These are phyloP conservation scores for Suillus hirtellus DNA, from an alignment of 768 basidiomycete genomes.

Conservation along the genomic window DNA sequence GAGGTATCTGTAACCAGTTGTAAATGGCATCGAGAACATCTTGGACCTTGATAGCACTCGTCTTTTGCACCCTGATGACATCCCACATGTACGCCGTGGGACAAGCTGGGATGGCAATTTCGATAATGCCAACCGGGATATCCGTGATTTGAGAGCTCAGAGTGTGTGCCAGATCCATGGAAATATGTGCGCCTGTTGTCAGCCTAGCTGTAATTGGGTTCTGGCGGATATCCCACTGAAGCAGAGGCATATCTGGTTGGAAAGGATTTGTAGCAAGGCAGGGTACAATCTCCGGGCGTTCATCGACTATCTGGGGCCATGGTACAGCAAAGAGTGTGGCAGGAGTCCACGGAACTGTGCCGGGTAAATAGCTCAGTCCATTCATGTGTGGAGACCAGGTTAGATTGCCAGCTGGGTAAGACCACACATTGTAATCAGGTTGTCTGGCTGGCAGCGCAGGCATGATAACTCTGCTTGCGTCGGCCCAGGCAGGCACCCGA, in stretches of 20 bases:
- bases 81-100: constrained; percentile 38
- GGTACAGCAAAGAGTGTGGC: constrained; percentile 31
- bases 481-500: background rate
- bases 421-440: constrained; percentile 27
- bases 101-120: constrained; percentile 26
- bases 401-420: constrained; percentile 25
- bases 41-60: constrained; percentile 46
- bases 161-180: constrained; percentile 24
- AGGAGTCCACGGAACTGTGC: constrained; percentile 23
- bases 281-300: constrained; percentile 28
- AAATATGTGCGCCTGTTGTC: constrained; percentile 29
- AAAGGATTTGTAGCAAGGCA: constrained; percentile 34
- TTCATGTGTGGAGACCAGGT: constrained; percentile 30
- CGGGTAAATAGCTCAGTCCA: constrained; percentile 8
- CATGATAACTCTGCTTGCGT: background rate
- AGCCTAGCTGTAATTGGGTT: constrained; percentile 33
- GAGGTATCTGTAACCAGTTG: constrained; percentile 44
- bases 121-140: constrained; percentile 21
- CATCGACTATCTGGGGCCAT: constrained; percentile 14
- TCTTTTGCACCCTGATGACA: background rate
- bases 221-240: constrained; percentile 39
- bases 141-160: constrained; percentile 27
- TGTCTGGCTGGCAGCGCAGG: constrained; percentile 17
- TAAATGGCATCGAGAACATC: constrained; percentile 53
- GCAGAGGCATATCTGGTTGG: constrained; percentile 27